Conservation (phyloP, 257 asterid species). For the Primulina eburnea region DNA sequence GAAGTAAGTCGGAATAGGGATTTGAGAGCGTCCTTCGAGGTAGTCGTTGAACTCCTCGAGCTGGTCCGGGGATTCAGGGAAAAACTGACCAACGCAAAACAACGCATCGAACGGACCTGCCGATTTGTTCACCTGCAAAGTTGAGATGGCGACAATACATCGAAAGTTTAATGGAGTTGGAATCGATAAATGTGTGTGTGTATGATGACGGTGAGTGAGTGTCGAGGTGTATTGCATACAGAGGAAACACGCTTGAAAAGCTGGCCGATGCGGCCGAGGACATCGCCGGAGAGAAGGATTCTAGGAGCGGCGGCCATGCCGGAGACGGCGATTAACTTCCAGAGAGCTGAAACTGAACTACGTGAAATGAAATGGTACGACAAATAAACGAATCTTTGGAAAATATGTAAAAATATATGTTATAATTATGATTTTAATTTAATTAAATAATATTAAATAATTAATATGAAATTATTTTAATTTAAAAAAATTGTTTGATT, state of each 20-base stretch:
- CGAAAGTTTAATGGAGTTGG: not conserved
- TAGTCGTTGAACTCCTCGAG: slow-evolving; percentile 77
- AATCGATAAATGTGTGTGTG: not conserved
- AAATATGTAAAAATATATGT: too few relatives aligned
- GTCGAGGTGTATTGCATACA: slow-evolving; percentile 30
- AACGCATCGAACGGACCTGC: slow-evolving; percentile 97
- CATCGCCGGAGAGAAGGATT: slow-evolving; percentile 92
- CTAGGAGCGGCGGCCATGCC: slow-evolving; percentile 59
- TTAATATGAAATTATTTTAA: too few relatives aligned
- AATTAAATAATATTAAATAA: too few relatives aligned
- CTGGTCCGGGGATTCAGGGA: slow-evolving; percentile 68
- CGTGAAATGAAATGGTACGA: too few relatives aligned
- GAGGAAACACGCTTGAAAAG: slow-evolving; percentile 82
- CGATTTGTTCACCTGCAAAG: slow-evolving; percentile 80
- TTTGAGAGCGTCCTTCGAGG: slow-evolving; percentile 57
- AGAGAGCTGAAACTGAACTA: too few relatives aligned
- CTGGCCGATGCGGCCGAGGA: slow-evolving; percentile 82
- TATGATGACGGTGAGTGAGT: not conserved
- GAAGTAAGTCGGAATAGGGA: slow-evolving; percentile 83
- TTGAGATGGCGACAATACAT: slow-evolving; percentile 11
- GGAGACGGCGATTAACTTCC: not conserved
- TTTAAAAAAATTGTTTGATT: too few relatives aligned
- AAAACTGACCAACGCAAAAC: slow-evolving; percentile 92
- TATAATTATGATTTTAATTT: too few relatives aligned
- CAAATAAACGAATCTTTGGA: too few relatives aligned